Conservation (phyloP, 2,329 filamentous ascomycete genomes). For the Aciculosporium take region DNA sequence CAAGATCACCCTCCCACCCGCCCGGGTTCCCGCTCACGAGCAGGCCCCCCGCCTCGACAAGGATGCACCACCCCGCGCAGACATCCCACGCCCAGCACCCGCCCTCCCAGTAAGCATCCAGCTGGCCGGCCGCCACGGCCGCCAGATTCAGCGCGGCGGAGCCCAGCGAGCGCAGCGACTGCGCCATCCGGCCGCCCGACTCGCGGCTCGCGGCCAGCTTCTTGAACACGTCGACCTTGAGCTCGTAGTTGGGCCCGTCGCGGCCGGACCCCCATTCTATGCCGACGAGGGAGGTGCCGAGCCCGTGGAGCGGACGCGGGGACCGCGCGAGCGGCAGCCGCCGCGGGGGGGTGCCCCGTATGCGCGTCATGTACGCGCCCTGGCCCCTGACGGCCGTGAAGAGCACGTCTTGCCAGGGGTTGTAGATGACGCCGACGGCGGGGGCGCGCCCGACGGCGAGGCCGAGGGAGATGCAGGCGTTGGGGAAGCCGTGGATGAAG, state of each 20-base stretch:
- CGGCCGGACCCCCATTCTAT: conserved; percentile 63
- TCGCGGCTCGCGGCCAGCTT: conserved; percentile 44
- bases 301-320: conserved; percentile 41
- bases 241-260: conserved; percentile 53
- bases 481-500: conserved; percentile 63
- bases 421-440: conserved; percentile 63
- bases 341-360: conserved; percentile 23
- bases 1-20: conserved; percentile 49
- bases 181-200: conserved; percentile 60
- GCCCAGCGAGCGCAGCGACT: conserved; percentile 55
- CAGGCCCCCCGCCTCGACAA: conserved; percentile 58
- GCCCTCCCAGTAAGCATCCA: conserved; percentile 71
- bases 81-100: conserved; percentile 82
- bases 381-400: conserved; percentile 54
- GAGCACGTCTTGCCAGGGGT: conserved; percentile 56
- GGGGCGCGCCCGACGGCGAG: conserved; percentile 49
- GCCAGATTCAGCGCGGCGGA: conserved; percentile 65
- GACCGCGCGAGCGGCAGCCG: conserved; percentile 27
- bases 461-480: conserved; percentile 64
- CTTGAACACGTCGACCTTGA: conserved; percentile 54
- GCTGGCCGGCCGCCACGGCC: conserved; percentile 52
- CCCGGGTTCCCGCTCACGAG: conserved; percentile 63
- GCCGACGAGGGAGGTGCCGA: conserved; percentile 51
- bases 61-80: conserved; percentile 65
- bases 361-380: conserved; percentile 46